phyloP scores from a whole-genome alignment of 805 yeast species.

The Lipomyces oligophaga region DNA sequence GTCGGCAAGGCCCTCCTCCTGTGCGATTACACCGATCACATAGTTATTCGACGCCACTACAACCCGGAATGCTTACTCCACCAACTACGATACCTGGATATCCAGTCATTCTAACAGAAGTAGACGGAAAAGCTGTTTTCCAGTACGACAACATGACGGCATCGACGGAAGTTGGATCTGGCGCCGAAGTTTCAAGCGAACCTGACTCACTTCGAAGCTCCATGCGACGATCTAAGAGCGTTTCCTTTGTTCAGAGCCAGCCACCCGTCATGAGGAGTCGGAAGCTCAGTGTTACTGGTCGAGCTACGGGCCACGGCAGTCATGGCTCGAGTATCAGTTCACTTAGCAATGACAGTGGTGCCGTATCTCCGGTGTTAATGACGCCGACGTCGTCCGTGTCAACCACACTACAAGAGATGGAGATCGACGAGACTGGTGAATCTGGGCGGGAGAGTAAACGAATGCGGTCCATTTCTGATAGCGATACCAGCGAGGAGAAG shows the following conservation, averaged over 20 bases:
- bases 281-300: not conserved
- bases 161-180: too few species aligned
- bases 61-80: not conserved
- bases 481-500: not conserved
- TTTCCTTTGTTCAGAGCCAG: conserved; percentile 16
- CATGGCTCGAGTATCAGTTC: conserved; percentile 3
- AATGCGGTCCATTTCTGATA: conserved; percentile 4
- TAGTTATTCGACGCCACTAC: conserved; percentile 18
- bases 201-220: not conserved
- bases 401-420: conserved; percentile 6
- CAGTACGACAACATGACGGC: too few species aligned
- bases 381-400: conserved; percentile 8
- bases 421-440: conserved; percentile 13
- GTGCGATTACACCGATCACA: conserved; percentile 23
- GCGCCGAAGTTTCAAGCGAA: too few species aligned
- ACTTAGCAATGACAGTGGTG: not conserved
- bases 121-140: too few species aligned
- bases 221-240: conserved; percentile 22
- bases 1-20: conserved; percentile 22
- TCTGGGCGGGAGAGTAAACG: conserved; percentile 19
- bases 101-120: too few species aligned
- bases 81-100: too few species aligned
- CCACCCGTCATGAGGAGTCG: too few species aligned
- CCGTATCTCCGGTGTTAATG: conserved; percentile 5
- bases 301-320: not conserved